Base-by-base conservation (phyloP, 2,329 filamentous ascomycete genomes). In the Acephala macrosclerotiorum region DNA sequence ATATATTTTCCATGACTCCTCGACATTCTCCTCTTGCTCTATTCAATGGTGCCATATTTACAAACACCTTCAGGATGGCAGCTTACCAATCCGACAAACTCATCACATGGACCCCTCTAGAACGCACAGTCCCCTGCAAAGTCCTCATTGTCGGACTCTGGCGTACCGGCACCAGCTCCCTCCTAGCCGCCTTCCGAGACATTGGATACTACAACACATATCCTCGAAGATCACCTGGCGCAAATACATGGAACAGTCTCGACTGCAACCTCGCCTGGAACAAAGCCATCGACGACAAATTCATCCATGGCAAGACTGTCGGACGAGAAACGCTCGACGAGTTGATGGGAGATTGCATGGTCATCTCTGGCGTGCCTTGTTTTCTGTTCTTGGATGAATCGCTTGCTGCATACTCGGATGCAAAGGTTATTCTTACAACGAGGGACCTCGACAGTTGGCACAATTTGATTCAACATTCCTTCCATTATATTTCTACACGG, bases 161-260 rank as follows among this genome's bases (percentile, higher is more conserved):
- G 29, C 55, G 55, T 18, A 57, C 55, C 38, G 55, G 33, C 36
- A 57, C 55, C 8, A 57, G 25, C n/a, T 55, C 51, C 14, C 51
- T 55, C 51, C 51, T 55, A 11, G 25, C 12, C 26, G 51, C 25
- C 25, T 35, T 55, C 51, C 25, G 26, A 18, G 16, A 18, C 25
- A 12, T 55, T 6, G 49, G 49, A 7, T 53, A 53, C 49, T 33
- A 53, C 49, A 57, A 57, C 33, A 57, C 55, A 12, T 57, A 57
- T 14, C 55, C 55, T 9, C 26, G 49, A 3, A 22, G 26, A 14
- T 16, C 49, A n/a, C 49, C 49, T 18, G 12, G 25, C 26, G 16
- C 26, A 25, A 53, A 53, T 16, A 53, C 49, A 14, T 53, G 26
- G 49, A 53, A 53, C 49, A 53, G 49, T 33, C 49, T 53, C 12